phyloP scores from a whole-genome alignment of 495 filamentous ascomycete genomes.

The Aspergillus bertholletiae region DNA sequence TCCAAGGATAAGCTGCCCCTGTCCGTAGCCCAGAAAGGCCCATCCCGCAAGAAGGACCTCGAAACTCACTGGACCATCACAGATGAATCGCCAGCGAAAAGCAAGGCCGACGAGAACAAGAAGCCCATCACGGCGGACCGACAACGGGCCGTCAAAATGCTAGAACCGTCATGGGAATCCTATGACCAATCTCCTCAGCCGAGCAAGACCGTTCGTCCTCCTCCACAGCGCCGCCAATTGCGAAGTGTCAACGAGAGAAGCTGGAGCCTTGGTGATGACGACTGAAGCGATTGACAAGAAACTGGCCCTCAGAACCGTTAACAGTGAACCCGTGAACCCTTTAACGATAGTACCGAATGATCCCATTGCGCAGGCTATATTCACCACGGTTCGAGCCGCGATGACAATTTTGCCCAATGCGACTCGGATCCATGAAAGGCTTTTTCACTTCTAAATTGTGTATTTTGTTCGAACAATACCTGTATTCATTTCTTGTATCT shows the following conservation, averaged over 20 bases:
- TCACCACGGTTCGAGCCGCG: conserved; percentile 6
- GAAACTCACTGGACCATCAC: conserved; percentile 66
- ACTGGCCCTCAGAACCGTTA: background rate
- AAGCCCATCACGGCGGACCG: conserved; percentile 46
- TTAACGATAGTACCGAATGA: conserved; percentile 1
- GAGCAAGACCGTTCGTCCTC: conserved; percentile 15
- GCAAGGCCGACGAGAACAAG: conserved; percentile 42
- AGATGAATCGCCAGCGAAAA: conserved; percentile 54
- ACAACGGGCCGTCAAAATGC: conserved; percentile 50
- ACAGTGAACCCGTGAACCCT: background rate
- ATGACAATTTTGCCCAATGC: conserved; percentile 2
- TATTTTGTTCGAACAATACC: background rate
- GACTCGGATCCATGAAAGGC: background rate
- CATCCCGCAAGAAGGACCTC: conserved; percentile 69
- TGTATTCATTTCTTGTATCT: conserved; percentile 5
- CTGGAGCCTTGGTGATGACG: conserved; percentile 15
- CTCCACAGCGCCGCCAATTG: conserved; percentile 15
- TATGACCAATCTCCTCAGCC: conserved; percentile 59
- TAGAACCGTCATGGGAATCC: conserved; percentile 62
- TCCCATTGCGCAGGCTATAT: conserved; percentile 2
- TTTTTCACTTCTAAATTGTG: conserved; percentile 8
- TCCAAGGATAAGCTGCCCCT: conserved; percentile 40
- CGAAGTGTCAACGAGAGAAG: conserved; percentile 19
- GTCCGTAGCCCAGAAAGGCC: conserved; percentile 60
- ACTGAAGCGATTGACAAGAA: background rate